A percentile compares a stretch with the other conserved stretches of the same genome.
Conservation (phyloP, 1,139 yeast genomes). For the Kodamaea suecica region DNA sequence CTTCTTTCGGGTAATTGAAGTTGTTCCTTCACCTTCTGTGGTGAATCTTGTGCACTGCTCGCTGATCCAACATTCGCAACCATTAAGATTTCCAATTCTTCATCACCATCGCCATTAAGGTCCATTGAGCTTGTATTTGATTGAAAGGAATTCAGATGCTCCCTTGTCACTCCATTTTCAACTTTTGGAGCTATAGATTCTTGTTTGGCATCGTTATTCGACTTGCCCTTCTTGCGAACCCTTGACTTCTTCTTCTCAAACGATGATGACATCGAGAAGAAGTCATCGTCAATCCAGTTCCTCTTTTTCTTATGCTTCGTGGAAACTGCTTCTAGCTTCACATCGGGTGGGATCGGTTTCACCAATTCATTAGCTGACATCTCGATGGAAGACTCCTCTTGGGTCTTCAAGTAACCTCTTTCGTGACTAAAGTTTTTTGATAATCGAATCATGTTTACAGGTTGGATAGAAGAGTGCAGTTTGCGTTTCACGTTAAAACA, state of each 20-base stretch:
- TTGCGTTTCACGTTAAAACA: too few relatives aligned
- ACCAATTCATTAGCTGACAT: too few relatives aligned
- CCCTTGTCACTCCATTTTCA: neutral
- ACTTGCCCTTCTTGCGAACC: conserved; percentile 17
- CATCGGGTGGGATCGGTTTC: too few relatives aligned
- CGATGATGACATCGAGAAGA: conserved; percentile 15
- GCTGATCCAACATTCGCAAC: neutral
- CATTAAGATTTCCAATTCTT: neutral
- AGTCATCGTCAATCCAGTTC: conserved; percentile 15
- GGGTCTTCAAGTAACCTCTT: too few relatives aligned
- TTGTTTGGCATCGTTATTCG: neutral
- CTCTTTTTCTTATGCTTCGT: conserved; percentile 12
- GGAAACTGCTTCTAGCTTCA: too few relatives aligned
- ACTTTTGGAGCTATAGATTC: neutral
- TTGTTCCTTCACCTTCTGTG: neutral
- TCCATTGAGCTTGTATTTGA: neutral
- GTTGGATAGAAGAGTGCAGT: too few relatives aligned
- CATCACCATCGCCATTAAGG: neutral
- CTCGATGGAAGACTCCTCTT: too few relatives aligned
- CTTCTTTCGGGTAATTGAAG: neutral
- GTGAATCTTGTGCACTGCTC: too few relatives aligned
- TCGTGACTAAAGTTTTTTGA: too few relatives aligned
- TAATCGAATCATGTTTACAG: too few relatives aligned
- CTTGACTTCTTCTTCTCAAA: conserved; percentile 17
- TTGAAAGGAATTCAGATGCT: too few relatives aligned